These are phyloP conservation scores for Diphasiastrum complanatum DNA, from an alignment of 83 land plant genomes.

Conservation along the genomic window DNA sequence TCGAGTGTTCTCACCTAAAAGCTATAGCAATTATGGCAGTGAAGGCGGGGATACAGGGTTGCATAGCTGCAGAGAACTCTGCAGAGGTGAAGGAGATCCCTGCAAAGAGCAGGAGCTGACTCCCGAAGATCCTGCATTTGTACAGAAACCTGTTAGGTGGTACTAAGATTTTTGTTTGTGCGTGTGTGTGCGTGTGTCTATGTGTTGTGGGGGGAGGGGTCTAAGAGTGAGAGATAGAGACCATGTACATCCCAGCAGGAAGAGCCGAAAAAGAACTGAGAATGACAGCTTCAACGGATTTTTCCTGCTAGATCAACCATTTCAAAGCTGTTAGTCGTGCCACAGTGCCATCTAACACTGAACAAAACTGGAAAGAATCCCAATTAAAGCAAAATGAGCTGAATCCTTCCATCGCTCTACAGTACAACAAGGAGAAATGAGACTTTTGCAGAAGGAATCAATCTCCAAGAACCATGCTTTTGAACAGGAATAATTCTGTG, in stretches of 20 bases:
- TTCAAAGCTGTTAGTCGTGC: no score
- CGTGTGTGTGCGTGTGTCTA: no score
- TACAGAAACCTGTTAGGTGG: neutral
- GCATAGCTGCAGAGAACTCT: conserved; percentile 13
- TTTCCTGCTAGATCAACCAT: conserved; percentile 11
- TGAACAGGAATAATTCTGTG: neutral
- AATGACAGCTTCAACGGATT: conserved; percentile 14
- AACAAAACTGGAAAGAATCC: no score
- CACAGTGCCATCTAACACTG: no score
- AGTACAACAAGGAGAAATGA: no score
- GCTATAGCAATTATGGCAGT: conserved; percentile 14
- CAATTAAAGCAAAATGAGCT: no score
- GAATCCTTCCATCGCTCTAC: no score
- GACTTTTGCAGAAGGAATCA: neutral
- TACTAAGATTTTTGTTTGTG: neutral
- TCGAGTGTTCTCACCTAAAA: conserved; percentile 13
- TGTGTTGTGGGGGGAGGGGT: no score
- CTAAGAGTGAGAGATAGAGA: no score
- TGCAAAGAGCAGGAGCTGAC: conserved; percentile 13
- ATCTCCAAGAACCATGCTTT: neutral
- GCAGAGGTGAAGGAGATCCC: conserved; percentile 16
- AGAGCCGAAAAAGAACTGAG: conserved; percentile 3
- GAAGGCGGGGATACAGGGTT: conserved; percentile 11
- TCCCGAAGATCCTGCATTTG: conserved; percentile 17
- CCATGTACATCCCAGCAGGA: conserved; percentile 17